Conservation (phyloP, 2,329 filamentous ascomycete genomes). For the Cytospora schulzeri region DNA sequence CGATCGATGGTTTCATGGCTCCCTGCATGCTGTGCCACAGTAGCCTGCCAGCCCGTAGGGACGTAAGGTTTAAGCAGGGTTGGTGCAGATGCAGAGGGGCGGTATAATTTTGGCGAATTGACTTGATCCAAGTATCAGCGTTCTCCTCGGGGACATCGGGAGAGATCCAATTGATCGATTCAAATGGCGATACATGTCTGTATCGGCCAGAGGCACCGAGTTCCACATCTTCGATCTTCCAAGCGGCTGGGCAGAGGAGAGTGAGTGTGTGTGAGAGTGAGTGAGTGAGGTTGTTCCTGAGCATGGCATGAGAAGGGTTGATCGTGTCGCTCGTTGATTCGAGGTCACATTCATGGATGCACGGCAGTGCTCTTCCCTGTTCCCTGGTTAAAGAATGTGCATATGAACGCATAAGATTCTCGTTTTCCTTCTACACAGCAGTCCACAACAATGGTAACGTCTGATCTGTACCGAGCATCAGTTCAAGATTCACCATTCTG, state of each 20-base stretch:
- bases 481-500: constrained; percentile 8
- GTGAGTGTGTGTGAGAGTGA: too few relatives aligned
- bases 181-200: constrained; percentile 14
- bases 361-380: neutral
- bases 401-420: neutral
- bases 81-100: constrained; percentile 3
- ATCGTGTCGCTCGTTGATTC: constrained; percentile 19
- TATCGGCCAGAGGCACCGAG: neutral
- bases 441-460: neutral
- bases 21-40: neutral
- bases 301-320: constrained; percentile 10
- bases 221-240: neutral
- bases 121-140: constrained; percentile 14
- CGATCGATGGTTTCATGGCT: neutral
- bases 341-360: constrained; percentile 1
- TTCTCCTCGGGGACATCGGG: neutral
- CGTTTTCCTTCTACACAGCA: constrained; percentile 1
- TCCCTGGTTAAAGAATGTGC: neutral
- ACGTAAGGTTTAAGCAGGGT: constrained; percentile 1
- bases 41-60: too few relatives aligned
- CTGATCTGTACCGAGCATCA: constrained; percentile 15
- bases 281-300: constrained; percentile 3
- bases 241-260: neutral
- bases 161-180: constrained; percentile 15
- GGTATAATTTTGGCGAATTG: constrained; percentile 7